Evolutionary conservation across 208 protist genomes (phyloP).

Genomic region (Crithidia thermophila): DNA sequence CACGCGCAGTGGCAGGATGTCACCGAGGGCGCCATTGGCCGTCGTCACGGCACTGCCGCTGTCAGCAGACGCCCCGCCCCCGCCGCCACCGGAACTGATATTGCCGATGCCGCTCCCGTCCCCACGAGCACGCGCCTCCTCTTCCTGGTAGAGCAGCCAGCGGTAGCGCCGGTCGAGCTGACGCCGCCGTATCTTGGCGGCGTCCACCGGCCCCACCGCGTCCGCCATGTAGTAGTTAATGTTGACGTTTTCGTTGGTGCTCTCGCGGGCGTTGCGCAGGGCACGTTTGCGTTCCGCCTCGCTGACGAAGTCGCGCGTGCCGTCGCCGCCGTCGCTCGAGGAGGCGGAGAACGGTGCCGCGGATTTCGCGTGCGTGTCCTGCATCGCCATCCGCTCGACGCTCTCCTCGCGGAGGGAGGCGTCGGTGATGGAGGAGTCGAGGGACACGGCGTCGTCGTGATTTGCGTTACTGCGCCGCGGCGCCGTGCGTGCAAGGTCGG

Average conservation of each 20-base stretch:
- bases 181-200: slow-evolving; percentile 8
- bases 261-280: slow-evolving; percentile 53
- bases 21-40: slow-evolving; percentile 42
- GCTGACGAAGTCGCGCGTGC: slow-evolving; percentile 28
- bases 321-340: slow-evolving; percentile 30
- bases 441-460: slow-evolving; percentile 32
- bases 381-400: slow-evolving; percentile 31
- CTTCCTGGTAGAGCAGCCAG: slow-evolving; percentile 31
- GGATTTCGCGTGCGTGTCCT: slow-evolving; percentile 25
- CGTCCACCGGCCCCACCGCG: slow-evolving; percentile 38
- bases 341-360: not conserved
- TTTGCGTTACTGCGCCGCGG: not conserved
- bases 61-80: not conserved
- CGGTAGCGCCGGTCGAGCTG: slow-evolving; percentile 45
- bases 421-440: slow-evolving; percentile 68
- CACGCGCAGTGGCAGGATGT: slow-evolving; percentile 68
- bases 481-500: not conserved
- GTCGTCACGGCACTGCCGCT: slow-evolving; percentile 9
- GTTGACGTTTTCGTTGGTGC: slow-evolving; percentile 50
- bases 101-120: slow-evolving; percentile 15
- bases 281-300: slow-evolving; percentile 38
- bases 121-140: slow-evolving; percentile 10
- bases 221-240: slow-evolving; percentile 75
- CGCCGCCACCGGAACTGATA: not conserved
- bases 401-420: slow-evolving; percentile 68